Conservation (phyloP, 2,329 filamentous ascomycete genomes). For the Alternaria burnsii region DNA sequence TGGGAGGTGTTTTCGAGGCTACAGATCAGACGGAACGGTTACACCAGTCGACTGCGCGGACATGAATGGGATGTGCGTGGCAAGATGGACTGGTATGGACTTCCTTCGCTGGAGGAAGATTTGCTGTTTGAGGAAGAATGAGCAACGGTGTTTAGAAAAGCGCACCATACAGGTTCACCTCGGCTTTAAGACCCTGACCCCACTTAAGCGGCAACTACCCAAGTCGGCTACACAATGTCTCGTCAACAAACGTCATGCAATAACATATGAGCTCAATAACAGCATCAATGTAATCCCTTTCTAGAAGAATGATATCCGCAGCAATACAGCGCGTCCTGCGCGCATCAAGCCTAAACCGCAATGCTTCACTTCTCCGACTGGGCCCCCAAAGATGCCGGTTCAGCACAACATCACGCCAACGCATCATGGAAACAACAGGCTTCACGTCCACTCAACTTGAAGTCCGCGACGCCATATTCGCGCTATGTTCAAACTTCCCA, state of each 20-base stretch:
- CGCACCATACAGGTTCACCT: neutral
- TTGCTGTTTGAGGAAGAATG: too few relatives aligned
- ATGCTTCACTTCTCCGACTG: neutral
- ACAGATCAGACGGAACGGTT: too few relatives aligned
- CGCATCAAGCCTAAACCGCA: neutral
- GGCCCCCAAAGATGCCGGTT: slow-evolving; percentile 30
- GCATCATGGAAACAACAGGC: slow-evolving; percentile 74
- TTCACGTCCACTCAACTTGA: slow-evolving; percentile 77
- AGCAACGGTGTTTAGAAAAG: too few relatives aligned
- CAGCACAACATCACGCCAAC: slow-evolving; percentile 36
- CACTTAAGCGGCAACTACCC: neutral
- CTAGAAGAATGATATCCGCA: neutral
- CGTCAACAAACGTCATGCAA: neutral
- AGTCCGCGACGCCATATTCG: slow-evolving; percentile 73
- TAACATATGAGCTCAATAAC: neutral
- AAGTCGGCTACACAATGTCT: slow-evolving; percentile 11
- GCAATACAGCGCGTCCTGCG: neutral
- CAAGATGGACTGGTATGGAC: too few relatives aligned
- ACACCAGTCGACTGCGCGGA: too few relatives aligned
- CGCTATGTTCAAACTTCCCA: slow-evolving; percentile 74
- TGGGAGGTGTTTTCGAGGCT: too few relatives aligned
- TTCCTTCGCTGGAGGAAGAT: too few relatives aligned
- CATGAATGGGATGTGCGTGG: too few relatives aligned
- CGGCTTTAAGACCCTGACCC: neutral
- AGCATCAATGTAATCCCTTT: neutral